phyloP scores from a whole-genome alignment of 352 stramenopile species.

The Globisporangium abappressorium region DNA sequence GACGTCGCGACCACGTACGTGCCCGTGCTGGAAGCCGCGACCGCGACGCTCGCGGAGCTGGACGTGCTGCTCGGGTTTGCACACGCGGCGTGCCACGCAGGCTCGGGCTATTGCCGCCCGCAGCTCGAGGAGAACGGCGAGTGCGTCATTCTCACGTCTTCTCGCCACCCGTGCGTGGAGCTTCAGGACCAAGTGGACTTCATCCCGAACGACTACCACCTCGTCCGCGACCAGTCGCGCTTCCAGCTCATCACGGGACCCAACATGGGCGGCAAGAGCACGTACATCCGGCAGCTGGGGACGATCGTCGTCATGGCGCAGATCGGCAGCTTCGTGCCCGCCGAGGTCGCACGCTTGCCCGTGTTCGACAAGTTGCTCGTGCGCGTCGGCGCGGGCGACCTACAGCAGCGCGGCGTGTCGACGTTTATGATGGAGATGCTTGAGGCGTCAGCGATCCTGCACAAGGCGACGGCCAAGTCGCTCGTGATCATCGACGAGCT shows the following conservation, averaged over 20 bases:
- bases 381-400: constrained; percentile 96
- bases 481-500: constrained; percentile 99
- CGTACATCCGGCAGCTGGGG: constrained; percentile 97
- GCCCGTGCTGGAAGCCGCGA: constrained; percentile 92
- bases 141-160: constrained; percentile 71
- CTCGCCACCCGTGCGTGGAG: constrained; percentile 98
- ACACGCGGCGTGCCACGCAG: constrained; percentile 91
- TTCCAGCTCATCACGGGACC: constrained; percentile 98
- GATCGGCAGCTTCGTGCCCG: constrained; percentile 97
- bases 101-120: constrained; percentile 71
- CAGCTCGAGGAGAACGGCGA: constrained; percentile 55
- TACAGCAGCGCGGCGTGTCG: constrained; percentile 96
- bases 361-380: constrained; percentile 97
- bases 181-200: constrained; percentile 95
- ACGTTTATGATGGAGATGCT: constrained; percentile 99
- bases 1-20: constrained; percentile 95
- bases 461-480: constrained; percentile 90
- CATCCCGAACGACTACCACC: constrained; percentile 97
- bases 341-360: constrained; percentile 84
- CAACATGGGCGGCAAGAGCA: constrained; percentile 99
- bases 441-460: constrained; percentile 95
- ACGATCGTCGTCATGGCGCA: constrained; percentile 95
- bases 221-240: constrained; percentile 77
- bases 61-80: constrained; percentile 96
- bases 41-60: constrained; percentile 86